Conservation (phyloP, 2,329 filamentous ascomycete genomes). For the Colletotrichum sublineola region DNA sequence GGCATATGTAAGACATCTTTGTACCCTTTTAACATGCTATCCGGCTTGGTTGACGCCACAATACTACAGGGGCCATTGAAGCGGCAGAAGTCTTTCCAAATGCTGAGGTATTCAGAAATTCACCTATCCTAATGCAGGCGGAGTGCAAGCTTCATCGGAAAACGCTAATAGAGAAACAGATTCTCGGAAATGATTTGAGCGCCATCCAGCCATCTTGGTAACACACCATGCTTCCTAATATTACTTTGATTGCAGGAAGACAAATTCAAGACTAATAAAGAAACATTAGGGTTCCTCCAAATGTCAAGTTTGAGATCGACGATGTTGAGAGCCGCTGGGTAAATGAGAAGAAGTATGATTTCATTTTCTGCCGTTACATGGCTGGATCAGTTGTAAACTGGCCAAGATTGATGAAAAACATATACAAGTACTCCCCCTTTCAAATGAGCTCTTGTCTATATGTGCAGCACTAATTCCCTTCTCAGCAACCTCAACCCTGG, state of each 20-base stretch:
- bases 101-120: not conserved
- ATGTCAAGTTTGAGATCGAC: slow-evolving; percentile 68
- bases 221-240: not conserved
- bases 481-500: slow-evolving; percentile 64
- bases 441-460: not conserved
- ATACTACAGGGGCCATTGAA: slow-evolving; percentile 48
- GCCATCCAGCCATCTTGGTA: slow-evolving; percentile 29
- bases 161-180: not conserved
- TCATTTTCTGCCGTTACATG: slow-evolving; percentile 69
- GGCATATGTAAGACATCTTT: slow-evolving; percentile 63
- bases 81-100: slow-evolving; percentile 21
- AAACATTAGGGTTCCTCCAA: slow-evolving; percentile 61
- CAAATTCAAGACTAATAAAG: not conserved
- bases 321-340: slow-evolving; percentile 70
- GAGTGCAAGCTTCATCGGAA: not conserved
- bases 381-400: slow-evolving; percentile 69
- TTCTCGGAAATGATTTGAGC: slow-evolving; percentile 29
- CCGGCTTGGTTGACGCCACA: not conserved
- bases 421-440: slow-evolving; percentile 56
- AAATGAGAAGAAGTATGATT: slow-evolving; percentile 68
- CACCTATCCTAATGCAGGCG: slow-evolving; percentile 13
- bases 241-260: rapidly evolving
- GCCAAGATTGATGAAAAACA: slow-evolving; percentile 62
- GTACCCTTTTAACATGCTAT: not conserved
- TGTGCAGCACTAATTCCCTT: not conserved